Percentiles rank a stretch among this genome's conserved stretches.
These are phyloP conservation scores for Chaetomidium leptoderma DNA, from an alignment of 495 filamentous ascomycete species.

Conservation along the genomic window DNA sequence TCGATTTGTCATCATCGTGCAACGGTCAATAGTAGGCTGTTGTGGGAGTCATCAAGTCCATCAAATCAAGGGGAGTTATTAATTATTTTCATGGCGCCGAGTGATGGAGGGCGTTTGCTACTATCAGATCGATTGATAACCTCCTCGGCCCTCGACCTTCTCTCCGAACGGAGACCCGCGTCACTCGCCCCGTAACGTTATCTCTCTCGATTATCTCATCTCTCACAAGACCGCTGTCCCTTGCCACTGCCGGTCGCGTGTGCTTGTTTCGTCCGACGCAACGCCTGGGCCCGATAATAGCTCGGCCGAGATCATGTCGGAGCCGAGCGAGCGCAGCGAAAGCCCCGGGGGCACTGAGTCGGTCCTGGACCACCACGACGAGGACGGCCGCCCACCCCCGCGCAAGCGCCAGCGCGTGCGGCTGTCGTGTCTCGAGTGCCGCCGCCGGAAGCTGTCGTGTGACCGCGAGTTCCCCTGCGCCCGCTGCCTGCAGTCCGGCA, in stretches of 20 bases:
- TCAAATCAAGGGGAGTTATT: too few species aligned
- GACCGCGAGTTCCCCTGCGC: conserved; percentile 50
- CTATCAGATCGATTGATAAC: conserved; percentile 32
- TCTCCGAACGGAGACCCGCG: background rate
- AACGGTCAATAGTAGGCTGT: background rate
- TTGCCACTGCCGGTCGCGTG: conserved; percentile 9
- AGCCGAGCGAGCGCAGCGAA: conserved; percentile 26
- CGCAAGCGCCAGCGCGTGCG: conserved; percentile 48
- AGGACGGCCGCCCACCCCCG: conserved; percentile 34
- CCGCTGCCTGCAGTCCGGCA: conserved; percentile 49
- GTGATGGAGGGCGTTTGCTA: background rate
- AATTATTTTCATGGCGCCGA: background rate
- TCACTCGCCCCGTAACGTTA: too few species aligned
- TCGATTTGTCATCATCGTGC: background rate
- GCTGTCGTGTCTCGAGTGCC: conserved; percentile 49
- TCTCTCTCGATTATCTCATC: too few species aligned
- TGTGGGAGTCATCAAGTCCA: too few species aligned
- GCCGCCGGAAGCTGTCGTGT: conserved; percentile 48
- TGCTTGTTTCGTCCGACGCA: conserved; percentile 2
- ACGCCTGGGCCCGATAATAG: conserved; percentile 15
- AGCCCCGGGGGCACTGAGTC: conserved; percentile 23
- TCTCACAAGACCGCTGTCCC: background rate
- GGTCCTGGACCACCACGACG: conserved; percentile 20
- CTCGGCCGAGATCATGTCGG: conserved; percentile 27
- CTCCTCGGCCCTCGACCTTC: background rate